Evolutionary conservation across 2,329 filamentous ascomycete genomes (phyloP).

Genomic region (Lasiodiplodia sp.): DNA sequence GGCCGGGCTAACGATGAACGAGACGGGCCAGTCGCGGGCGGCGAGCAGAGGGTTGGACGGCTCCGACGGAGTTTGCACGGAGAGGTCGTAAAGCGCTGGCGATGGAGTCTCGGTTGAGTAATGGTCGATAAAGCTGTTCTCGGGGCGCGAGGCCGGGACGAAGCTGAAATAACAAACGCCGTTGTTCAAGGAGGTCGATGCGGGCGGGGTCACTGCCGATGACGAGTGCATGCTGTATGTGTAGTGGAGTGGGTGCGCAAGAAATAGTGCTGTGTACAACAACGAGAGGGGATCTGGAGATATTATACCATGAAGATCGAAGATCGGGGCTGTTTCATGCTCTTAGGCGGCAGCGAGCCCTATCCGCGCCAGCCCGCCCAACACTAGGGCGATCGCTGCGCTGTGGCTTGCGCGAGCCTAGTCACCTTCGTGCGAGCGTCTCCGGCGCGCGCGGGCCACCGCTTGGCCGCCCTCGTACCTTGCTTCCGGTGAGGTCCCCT

Average conservation of each 20-base stretch:
- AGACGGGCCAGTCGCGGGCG: slow-evolving; percentile 34
- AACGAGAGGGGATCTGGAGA: too few relatives aligned
- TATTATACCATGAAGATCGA: background rate
- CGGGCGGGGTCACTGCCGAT: slow-evolving; percentile 22
- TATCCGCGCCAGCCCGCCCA: too few relatives aligned
- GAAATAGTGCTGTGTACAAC: too few relatives aligned
- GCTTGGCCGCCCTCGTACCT: background rate
- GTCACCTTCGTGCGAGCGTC: too few relatives aligned
- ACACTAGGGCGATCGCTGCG: too few relatives aligned
- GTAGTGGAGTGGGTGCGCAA: background rate
- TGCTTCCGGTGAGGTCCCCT: background rate
- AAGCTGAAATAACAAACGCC: slow-evolving; percentile 45
- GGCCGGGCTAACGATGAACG: background rate
- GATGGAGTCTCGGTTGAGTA: slow-evolving; percentile 45
- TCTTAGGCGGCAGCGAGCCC: too few relatives aligned
- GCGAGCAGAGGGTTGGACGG: slow-evolving; percentile 47
- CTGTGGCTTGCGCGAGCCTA: too few relatives aligned
- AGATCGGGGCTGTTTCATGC: background rate
- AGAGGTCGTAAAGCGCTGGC: slow-evolving; percentile 33
- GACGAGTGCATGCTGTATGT: slow-evolving; percentile 27
- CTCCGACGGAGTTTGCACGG: slow-evolving; percentile 39
- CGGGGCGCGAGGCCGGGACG: slow-evolving; percentile 34
- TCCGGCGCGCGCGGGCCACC: too few relatives aligned
- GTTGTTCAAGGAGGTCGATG: background rate
- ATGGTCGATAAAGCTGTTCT: slow-evolving; percentile 32